Evolutionary conservation across 352 stramenopile species (phyloP).

Genomic region (Blastocystis sp.): DNA sequence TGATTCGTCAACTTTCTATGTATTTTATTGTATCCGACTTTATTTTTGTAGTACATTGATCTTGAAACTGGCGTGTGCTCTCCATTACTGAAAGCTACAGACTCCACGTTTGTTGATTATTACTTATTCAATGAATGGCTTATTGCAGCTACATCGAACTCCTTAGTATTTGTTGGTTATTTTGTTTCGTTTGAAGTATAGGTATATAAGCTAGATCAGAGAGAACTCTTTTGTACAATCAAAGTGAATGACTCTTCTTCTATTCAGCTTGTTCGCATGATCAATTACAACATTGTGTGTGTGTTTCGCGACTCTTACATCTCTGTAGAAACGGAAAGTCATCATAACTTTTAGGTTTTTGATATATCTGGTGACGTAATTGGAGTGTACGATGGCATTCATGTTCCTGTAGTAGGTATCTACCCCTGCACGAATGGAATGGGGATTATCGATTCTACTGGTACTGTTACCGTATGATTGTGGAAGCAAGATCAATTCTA

Average conservation of each 20-base stretch:
- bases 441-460: not conserved
- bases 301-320: not conserved
- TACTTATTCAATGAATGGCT: slow-evolving; percentile 16
- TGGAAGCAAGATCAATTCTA: not conserved
- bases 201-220: slow-evolving; percentile 6
- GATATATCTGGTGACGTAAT: slow-evolving; percentile 19
- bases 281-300: slow-evolving; percentile 28
- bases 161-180: not conserved
- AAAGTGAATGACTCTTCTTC: not conserved
- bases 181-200: not conserved
- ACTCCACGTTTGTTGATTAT: not conserved
- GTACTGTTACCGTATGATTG: not conserved
- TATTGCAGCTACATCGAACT: not conserved
- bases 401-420: not conserved
- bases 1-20: not conserved
- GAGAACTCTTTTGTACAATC: slow-evolving; percentile 31
- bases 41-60: not conserved
- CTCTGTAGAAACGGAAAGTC: not conserved
- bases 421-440: not conserved
- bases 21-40: not conserved
- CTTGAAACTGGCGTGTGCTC: not conserved
- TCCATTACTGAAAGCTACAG: not conserved
- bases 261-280: not conserved
- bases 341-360: not conserved
- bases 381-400: no score